These are phyloP conservation scores for Verticillium nubilum DNA, from an alignment of 2,329 filamentous ascomycete genomes.

Conservation along the genomic window DNA sequence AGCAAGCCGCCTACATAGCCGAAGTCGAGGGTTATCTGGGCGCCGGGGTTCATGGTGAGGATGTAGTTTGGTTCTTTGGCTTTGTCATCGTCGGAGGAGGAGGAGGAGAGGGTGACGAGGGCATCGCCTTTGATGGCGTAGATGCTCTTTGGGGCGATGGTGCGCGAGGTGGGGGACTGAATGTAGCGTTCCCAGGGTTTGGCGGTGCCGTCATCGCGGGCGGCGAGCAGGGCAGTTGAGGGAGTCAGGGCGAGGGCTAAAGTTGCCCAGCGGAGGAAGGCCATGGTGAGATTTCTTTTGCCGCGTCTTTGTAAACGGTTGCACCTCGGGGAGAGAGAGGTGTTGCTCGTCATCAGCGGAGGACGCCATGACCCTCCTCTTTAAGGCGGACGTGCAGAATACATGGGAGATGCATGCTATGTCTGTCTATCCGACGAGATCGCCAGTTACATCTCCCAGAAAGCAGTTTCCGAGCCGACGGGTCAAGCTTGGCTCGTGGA, in stretches of 20 bases:
- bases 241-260: not conserved
- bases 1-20: conserved; percentile 12
- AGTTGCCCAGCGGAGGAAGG: not conserved
- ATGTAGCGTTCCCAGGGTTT: conserved; percentile 8
- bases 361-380: not conserved
- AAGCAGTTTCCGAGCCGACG: not conserved
- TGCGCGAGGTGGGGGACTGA: conserved; percentile 5
- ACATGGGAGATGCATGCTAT: not conserved
- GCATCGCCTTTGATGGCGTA: conserved; percentile 7
- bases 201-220: not conserved
- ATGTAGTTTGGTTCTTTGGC: not conserved
- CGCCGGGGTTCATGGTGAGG: conserved; percentile 1
- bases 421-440: not conserved
- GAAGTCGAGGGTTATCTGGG: conserved; percentile 12
- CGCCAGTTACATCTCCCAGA: not conserved
- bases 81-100: not conserved
- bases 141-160: conserved; percentile 4
- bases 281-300: conserved; percentile 1
- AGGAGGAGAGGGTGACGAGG: conserved; percentile 1
- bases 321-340: not conserved
- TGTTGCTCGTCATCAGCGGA: not conserved
- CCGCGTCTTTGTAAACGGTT: not conserved
- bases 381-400: not conserved
- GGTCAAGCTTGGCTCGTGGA: not conserved
- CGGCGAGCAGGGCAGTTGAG: not conserved